Percentiles rank a stretch among this genome's conserved stretches.
These are phyloP conservation scores for Gaultheria prostrata DNA, from an alignment of 148 eudicot genomes.

Conservation along the genomic window DNA sequence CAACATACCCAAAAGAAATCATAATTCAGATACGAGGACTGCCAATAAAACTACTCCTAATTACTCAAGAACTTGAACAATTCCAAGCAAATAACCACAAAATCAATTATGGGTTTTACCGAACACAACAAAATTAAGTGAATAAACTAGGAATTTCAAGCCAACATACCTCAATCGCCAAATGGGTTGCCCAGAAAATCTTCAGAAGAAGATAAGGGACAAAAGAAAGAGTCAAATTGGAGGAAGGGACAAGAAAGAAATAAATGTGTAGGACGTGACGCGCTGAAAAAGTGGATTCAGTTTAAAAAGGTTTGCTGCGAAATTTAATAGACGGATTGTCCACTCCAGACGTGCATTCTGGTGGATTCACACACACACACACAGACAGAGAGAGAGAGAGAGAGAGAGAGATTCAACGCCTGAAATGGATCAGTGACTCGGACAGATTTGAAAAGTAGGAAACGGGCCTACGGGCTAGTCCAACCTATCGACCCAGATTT, in stretches of 20 bases:
- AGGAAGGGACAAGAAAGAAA: neutral
- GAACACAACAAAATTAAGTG: neutral
- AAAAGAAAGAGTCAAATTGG: neutral
- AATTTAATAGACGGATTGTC: neutral
- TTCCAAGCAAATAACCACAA: neutral
- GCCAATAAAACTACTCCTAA: neutral
- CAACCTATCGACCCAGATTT: neutral
- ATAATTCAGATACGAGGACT: neutral
- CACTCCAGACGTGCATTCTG: neutral
- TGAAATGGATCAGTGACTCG: neutral
- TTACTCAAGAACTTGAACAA: neutral
- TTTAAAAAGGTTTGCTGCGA: neutral
- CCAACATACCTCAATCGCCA: constrained; percentile 12
- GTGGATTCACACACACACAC: neutral
- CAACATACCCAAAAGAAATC: neutral
- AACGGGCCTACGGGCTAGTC: neutral
- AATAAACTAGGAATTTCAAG: neutral
- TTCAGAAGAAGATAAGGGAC: neutral
- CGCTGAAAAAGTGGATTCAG: neutral
- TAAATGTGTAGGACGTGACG: constrained; percentile 7
- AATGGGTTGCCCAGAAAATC: neutral
- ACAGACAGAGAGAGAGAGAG: neutral
- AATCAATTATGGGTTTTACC: neutral
- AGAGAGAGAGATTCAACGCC: constrained; percentile 13
- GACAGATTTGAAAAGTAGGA: neutral